A percentile compares a stretch with the other conserved stretches of the same genome.
Conservation (phyloP, 805 yeast genomes). For the Zygoascus biomembranicola region DNA sequence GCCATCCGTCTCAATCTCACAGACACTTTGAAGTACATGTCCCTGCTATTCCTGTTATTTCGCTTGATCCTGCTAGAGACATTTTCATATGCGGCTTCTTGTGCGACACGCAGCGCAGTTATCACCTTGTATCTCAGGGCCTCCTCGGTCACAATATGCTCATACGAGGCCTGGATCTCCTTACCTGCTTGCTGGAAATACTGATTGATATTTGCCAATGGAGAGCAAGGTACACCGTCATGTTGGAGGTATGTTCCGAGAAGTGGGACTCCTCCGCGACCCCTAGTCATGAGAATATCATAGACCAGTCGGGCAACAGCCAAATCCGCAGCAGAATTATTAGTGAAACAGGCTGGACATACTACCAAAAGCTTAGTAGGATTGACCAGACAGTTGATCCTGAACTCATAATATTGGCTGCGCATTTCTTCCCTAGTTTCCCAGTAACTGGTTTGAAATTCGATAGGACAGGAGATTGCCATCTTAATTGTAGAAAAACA, state of each 20-base stretch:
- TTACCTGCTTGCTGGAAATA: background rate
- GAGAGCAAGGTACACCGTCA: background rate
- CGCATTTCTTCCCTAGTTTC: background rate
- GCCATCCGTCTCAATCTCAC: constrained; percentile 3
- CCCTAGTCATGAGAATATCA: constrained; percentile 1
- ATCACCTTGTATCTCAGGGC: background rate
- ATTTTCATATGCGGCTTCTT: background rate
- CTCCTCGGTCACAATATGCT: background rate
- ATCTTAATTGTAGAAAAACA: background rate
- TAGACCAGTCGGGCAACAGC: constrained; percentile 1
- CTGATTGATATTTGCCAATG: background rate
- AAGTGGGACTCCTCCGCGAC: background rate
- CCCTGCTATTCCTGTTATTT: background rate
- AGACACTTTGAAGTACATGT: constrained; percentile 6
- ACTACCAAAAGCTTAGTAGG: background rate
- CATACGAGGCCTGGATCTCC: background rate
- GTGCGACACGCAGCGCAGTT: background rate
- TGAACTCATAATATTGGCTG: background rate
- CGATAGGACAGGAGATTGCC: background rate
- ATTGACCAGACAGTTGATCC: constrained; percentile 2
- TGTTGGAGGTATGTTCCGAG: background rate
- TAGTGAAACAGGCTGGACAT: constrained; percentile 3
- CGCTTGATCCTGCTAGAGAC: background rate
- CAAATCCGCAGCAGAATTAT: background rate
- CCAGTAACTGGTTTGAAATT: background rate